phyloP scores from a whole-genome alignment of 2,329 filamentous ascomycete genomes.

The Ophiosphaerella korrae region DNA sequence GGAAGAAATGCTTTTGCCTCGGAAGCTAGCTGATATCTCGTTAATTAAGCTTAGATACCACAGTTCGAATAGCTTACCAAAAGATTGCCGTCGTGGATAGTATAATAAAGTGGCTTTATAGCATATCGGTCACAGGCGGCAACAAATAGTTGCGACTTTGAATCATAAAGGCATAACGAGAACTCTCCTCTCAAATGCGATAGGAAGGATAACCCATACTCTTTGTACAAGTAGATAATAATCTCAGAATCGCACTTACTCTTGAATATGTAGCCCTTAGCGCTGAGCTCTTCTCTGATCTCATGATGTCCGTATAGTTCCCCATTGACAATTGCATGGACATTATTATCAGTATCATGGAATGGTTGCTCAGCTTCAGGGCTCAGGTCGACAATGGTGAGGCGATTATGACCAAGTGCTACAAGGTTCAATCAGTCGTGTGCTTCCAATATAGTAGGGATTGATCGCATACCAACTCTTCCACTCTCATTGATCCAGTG shows the following conservation, averaged over 20 bases:
- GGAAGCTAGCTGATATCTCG: conserved; percentile 14
- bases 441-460: neutral
- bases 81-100: conserved; percentile 47
- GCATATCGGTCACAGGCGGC: conserved; percentile 61
- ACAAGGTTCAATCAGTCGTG: conserved; percentile 8
- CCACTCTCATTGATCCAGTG: conserved; percentile 54
- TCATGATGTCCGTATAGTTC: conserved; percentile 63
- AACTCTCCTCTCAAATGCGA: conserved; percentile 61
- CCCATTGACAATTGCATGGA: conserved; percentile 65
- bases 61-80: conserved; percentile 29
- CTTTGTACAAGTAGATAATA: conserved; percentile 56
- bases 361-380: conserved; percentile 33
- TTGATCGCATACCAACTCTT: conserved; percentile 45
- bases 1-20: conserved; percentile 62
- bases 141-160: conserved; percentile 47
- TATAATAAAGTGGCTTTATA: conserved; percentile 63
- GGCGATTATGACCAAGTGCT: conserved; percentile 35
- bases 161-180: conserved; percentile 59
- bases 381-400: conserved; percentile 32
- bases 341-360: conserved; percentile 14
- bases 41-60: too few relatives aligned
- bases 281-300: conserved; percentile 47
- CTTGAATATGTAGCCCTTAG: conserved; percentile 51
- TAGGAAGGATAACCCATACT: conserved; percentile 52
- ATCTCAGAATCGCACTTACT: conserved; percentile 59